Conservation (phyloP, 1,284 basidiomycete species). For the Hemileia vastatrix region DNA sequence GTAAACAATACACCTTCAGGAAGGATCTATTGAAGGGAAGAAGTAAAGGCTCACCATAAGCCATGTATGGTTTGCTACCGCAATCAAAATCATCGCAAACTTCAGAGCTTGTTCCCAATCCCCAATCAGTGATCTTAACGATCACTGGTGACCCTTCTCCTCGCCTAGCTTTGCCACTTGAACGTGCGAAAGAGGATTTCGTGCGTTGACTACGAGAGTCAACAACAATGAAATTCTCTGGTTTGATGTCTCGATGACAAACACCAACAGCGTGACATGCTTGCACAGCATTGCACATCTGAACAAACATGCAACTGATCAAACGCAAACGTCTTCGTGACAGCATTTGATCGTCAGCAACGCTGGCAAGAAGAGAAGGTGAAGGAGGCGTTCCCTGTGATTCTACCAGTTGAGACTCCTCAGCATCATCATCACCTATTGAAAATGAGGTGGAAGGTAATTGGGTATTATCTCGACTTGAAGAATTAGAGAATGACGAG, state of each 20-base stretch:
- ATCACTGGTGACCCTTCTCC: conserved; percentile 45
- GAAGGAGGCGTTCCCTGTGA: conserved; percentile 70
- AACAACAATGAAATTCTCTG: conserved; percentile 51
- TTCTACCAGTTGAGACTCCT: conserved; percentile 23
- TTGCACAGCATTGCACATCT: conserved; percentile 97
- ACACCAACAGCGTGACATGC: conserved; percentile 88
- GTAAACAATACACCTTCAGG: neutral
- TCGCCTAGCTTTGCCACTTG: conserved; percentile 51
- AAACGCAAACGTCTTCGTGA: conserved; percentile 76
- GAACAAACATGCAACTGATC: conserved; percentile 89
- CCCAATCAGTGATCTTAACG: conserved; percentile 95
- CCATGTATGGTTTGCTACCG: conserved; percentile 98
- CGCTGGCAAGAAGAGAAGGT: conserved; percentile 71
- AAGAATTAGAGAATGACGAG: conserved; percentile 17
- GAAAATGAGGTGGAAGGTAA: conserved; percentile 23
- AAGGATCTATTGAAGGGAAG: neutral
- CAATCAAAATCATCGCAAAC: conserved; percentile 94
- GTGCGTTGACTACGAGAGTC: conserved; percentile 28
- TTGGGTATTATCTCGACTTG: conserved; percentile 43
- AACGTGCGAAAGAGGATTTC: conserved; percentile 46
- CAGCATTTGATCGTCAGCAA: conserved; percentile 66
- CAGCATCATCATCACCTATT: conserved; percentile 15
- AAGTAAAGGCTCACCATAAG: conserved; percentile 60
- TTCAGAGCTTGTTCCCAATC: conserved; percentile 77
- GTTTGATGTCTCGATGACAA: conserved; percentile 96